These are phyloP conservation scores for Scopulariopsis brevicaulis DNA, from an alignment of 2,329 filamentous ascomycete species.

Conservation along the genomic window DNA sequence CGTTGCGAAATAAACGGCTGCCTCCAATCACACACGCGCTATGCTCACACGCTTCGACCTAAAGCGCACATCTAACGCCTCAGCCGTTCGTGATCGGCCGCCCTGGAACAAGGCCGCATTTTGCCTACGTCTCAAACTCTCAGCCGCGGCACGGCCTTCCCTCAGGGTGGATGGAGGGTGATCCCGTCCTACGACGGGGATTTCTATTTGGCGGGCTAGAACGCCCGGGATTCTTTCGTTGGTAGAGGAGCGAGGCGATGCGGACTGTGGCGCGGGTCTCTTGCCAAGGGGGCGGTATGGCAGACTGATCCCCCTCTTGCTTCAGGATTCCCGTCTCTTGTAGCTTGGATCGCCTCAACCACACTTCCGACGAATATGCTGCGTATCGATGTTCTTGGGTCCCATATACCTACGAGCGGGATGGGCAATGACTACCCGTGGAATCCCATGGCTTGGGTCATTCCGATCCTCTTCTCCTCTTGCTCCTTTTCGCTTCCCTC, in stretches of 20 bases:
- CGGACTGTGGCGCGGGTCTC: background rate
- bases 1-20: background rate
- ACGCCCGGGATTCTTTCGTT: background rate
- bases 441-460: background rate
- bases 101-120: slow-evolving; percentile 1
- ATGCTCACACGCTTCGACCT: background rate
- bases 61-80: slow-evolving; percentile 2
- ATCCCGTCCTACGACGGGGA: background rate
- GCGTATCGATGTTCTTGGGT: background rate
- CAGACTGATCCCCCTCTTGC: background rate
- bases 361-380: background rate
- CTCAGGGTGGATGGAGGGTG: background rate
- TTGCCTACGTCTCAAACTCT: background rate
- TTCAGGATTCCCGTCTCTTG: background rate
- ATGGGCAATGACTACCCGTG: background rate
- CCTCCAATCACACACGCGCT: background rate
- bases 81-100: slow-evolving; percentile 4
- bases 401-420: background rate
- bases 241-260: background rate
- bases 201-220: background rate
- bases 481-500: background rate
- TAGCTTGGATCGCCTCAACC: background rate
- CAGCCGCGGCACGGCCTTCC: background rate
- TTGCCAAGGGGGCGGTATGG: background rate
- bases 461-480: background rate